Evolutionary conservation across 139 green algal genomes (phyloP), one percentile per base, ranked within the genome.

Genomic region (Mychonastes homosphaera): DNA sequence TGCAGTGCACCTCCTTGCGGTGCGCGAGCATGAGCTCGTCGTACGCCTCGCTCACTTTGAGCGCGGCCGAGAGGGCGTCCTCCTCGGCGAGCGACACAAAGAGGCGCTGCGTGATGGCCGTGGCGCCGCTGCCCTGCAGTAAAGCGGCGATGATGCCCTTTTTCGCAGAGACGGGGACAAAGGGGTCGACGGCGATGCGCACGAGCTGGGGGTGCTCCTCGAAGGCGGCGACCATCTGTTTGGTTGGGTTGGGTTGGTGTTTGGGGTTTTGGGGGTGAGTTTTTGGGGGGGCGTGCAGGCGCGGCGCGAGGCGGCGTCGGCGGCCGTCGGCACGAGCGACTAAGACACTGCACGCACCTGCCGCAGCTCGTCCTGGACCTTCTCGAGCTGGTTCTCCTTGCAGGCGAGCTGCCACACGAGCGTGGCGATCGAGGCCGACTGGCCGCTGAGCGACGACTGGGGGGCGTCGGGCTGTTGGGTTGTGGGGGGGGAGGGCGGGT

Each of bases 1-100:
- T 79, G 62, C 70, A 76, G 51, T 79, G 71, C 40, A 79, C 71
- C 65, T 83, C 75, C 65, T 83, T 79, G 62, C 73, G 77, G 65
- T 79, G 55, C 1, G 75, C 71, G 33, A 83, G 65, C 68, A 79
- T 70, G 32, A 83, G 65, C 45, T 79, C 69, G 47, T 83, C 75
- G 36, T 58, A 83, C 3, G 69, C 62, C 21, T 38, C 43, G 6
- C 71, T 53, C 10, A 83, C 57, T 8, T 74, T 32, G 15, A 72
- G 50, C 4, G 53, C 69, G 8, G 65, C 75, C 47, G 58, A 53
- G 58, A 83, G 62, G 8, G 58, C 62, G 46, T 83, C 79, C 67
- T 83, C 75, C 49, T 83, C 75, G 1, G 75, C 71, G 28, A 83
- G 58, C 0, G 75, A 56, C 47, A 54, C 64, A 13, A 83, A 56